phyloP scores from a whole-genome alignment of 2,329 filamentous ascomycete genomes.

The Aspergillus phoenicis region DNA sequence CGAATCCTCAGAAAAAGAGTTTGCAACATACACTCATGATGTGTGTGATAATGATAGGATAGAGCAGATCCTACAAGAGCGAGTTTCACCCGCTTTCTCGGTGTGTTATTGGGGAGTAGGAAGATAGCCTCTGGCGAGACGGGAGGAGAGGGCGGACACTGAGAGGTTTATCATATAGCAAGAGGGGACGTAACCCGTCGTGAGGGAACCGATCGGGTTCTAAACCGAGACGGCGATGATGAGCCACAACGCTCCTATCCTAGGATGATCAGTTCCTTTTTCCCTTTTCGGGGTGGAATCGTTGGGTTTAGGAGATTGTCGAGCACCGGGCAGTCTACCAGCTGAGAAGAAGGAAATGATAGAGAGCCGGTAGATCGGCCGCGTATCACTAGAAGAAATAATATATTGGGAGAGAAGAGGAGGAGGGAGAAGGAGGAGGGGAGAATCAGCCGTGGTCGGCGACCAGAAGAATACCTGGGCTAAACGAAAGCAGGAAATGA shows the following conservation, averaged over 20 bases:
- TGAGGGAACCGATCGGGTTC: background rate
- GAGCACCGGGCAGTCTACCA: background rate
- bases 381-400: conserved; percentile 2
- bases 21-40: conserved; percentile 23
- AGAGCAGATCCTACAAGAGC: background rate
- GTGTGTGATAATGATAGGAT: background rate
- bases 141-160: background rate
- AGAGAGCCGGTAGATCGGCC: background rate
- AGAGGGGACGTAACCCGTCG: background rate
- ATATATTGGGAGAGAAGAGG: background rate
- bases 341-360: background rate
- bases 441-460: background rate
- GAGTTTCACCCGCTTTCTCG: background rate
- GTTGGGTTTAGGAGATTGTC: background rate
- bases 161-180: conserved; percentile 1
- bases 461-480: background rate
- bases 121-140: background rate
- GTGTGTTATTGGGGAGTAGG: background rate
- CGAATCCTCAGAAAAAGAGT: background rate
- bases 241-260: background rate
- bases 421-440: background rate
- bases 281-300: background rate
- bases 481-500: background rate
- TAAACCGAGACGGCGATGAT: background rate
- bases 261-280: background rate